Percentiles rank a stretch among this genome's conserved stretches.
phyloP scores from a whole-genome alignment of 768 basidiomycete species.

The Butyriboletus loyo region DNA sequence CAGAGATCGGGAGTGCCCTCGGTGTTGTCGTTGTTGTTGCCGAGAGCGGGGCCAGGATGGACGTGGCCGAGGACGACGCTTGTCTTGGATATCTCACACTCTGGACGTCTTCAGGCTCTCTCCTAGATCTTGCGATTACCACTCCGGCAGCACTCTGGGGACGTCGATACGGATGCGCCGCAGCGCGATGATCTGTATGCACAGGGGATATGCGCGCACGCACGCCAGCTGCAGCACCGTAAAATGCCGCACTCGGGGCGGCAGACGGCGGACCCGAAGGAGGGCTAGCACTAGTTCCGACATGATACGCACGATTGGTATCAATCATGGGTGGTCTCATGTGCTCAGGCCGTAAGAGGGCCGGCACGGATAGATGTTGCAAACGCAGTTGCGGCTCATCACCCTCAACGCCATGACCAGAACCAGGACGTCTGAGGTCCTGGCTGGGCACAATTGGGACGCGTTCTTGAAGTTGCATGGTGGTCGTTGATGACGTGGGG shows the following conservation, averaged over 20 bases:
- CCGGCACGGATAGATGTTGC: constrained; percentile 24
- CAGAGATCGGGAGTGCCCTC: not conserved
- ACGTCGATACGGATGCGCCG: constrained; percentile 29
- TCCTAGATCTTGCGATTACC: constrained; percentile 22
- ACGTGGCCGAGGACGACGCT: constrained; percentile 5
- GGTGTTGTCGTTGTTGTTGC: not conserved
- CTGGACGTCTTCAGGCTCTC: constrained; percentile 26
- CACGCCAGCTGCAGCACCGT: constrained; percentile 15
- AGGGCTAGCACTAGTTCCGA: constrained; percentile 28
- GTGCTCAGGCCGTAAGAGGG: constrained; percentile 23
- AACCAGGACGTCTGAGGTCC: constrained; percentile 17
- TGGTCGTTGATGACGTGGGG: constrained; percentile 12
- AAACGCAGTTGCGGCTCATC: constrained; percentile 24
- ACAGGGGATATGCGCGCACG: constrained; percentile 28
- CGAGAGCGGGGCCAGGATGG: constrained; percentile 10
- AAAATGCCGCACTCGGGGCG: constrained; percentile 14
- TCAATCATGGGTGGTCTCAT: constrained; percentile 37
- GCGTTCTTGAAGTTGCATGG: constrained; percentile 26
- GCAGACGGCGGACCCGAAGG: constrained; percentile 33
- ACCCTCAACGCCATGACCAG: constrained; percentile 19
- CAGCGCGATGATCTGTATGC: constrained; percentile 17
- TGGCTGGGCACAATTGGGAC: constrained; percentile 32
- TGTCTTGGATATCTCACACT: constrained; percentile 32
- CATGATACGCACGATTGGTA: constrained; percentile 27
- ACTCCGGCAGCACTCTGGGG: constrained; percentile 28